These are phyloP conservation scores for Morella rubra DNA, from an alignment of 306 rosid species.

Conservation along the genomic window DNA sequence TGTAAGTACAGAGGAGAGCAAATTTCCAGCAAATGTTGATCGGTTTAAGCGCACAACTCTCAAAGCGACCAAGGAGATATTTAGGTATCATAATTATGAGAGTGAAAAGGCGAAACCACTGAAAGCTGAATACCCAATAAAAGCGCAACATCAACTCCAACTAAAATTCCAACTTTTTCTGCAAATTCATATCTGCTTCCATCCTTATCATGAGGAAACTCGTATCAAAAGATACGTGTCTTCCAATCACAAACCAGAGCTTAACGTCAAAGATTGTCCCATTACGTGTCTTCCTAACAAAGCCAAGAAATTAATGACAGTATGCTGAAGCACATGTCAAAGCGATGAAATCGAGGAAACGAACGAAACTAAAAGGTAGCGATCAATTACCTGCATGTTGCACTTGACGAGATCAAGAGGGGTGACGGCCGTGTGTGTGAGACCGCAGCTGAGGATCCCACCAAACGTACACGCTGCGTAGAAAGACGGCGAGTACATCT, in stretches of 20 bases:
- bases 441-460: constrained; percentile 60
- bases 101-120: background rate
- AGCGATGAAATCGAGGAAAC: background rate
- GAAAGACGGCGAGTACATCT: constrained; percentile 61
- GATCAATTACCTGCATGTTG: constrained; percentile 71
- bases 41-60: background rate
- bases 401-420: constrained; percentile 84
- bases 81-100: background rate
- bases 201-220: background rate
- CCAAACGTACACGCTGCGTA: constrained; percentile 56
- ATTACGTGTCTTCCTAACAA: background rate
- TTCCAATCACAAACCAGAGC: background rate
- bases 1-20: constrained; percentile 4
- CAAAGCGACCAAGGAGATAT: background rate
- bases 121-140: background rate
- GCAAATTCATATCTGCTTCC: background rate
- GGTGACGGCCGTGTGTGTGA: constrained; percentile 70
- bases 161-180: background rate
- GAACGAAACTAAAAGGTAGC: background rate
- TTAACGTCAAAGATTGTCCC: background rate
- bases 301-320: background rate
- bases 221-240: background rate
- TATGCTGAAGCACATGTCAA: background rate
- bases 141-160: background rate
- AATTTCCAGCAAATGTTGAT: background rate